Percentiles rank a stretch among this genome's conserved stretches.
Evolutionary conservation across 371 early-diverging fungal species (phyloP).

Genomic region (Mortierella sp.): DNA sequence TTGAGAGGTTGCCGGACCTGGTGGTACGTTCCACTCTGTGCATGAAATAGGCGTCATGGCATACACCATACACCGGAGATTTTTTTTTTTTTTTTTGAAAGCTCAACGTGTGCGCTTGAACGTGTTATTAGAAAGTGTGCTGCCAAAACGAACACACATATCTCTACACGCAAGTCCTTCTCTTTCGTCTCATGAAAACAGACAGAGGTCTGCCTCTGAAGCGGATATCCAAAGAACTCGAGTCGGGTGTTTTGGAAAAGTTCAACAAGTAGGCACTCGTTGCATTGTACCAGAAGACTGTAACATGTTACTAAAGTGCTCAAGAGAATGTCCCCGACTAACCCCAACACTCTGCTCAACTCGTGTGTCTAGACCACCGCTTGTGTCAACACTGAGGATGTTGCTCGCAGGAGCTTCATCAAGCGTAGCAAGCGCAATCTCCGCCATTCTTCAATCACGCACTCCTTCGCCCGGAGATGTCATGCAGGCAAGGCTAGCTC

Average conservation of each 20-base stretch:
- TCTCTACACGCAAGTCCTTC: conserved; percentile 68
- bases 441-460: conserved; percentile 63
- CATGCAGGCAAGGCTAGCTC: conserved; percentile 49
- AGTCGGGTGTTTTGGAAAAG: conserved; percentile 58
- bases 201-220: conserved; percentile 62
- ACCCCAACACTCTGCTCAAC: too few species aligned
- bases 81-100: background rate
- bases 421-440: conserved; percentile 63
- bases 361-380: conserved; percentile 53
- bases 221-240: conserved; percentile 71
- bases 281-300: background rate
- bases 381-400: conserved; percentile 64
- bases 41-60: background rate
- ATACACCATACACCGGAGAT: too few species aligned
- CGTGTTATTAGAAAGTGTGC: conserved; percentile 60
- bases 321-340: background rate
- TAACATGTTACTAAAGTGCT: background rate
- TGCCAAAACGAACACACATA: conserved; percentile 78
- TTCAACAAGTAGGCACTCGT: conserved; percentile 41
- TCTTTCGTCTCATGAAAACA: conserved; percentile 62
- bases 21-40: conserved; percentile 51
- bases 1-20: conserved; percentile 59
- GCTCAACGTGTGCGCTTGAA: too few species aligned
- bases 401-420: conserved; percentile 60
- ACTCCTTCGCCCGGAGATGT: conserved; percentile 75